Evolutionary conservation across 1,284 basidiomycete genomes (phyloP).

Genomic region (Filobasidium uniguttulatum): DNA sequence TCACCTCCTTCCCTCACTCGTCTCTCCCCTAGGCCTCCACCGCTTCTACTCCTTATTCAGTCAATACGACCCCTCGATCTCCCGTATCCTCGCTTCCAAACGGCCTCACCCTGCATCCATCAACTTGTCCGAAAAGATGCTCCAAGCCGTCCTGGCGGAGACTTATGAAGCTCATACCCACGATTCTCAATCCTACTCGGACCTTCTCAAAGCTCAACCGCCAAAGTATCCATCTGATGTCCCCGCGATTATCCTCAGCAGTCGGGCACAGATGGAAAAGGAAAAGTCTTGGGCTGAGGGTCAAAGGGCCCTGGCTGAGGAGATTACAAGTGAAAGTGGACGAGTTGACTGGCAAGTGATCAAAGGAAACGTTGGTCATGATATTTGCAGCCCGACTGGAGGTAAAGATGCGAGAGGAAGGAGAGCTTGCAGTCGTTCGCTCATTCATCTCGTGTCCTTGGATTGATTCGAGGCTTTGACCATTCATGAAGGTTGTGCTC

Average conservation of each 20-base stretch:
- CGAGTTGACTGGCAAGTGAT: constrained; percentile 26
- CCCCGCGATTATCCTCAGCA: constrained; percentile 25
- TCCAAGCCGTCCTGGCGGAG: constrained; percentile 27
- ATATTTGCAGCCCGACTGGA: constrained; percentile 19
- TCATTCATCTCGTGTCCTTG: constrained; percentile 11
- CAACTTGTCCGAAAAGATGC: constrained; percentile 24
- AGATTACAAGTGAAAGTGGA: constrained; percentile 26
- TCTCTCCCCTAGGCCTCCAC: constrained; percentile 24
- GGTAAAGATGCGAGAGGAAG: constrained; percentile 15
- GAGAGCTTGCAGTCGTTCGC: constrained; percentile 12
- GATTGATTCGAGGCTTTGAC: no score
- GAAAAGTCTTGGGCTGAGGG: constrained; percentile 27
- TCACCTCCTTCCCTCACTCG: constrained; percentile 24
- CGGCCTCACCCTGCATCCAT: constrained; percentile 22
- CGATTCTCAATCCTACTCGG: constrained; percentile 22
- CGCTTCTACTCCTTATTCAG: constrained; percentile 25
- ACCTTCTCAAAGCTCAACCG: constrained; percentile 20
- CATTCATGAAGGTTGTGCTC: no score
- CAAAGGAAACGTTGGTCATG: constrained; percentile 20
- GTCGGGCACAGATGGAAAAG: constrained; percentile 20
- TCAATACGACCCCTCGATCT: constrained; percentile 23
- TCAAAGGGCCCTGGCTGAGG: constrained; percentile 26
- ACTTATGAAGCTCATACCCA: constrained; percentile 26
- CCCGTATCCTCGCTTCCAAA: constrained; percentile 25
- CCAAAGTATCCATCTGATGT: constrained; percentile 21